A percentile compares a stretch with the other conserved stretches of the same genome.
phyloP scores from a whole-genome alignment of 2,329 filamentous ascomycete species.

The Annulohypoxylon truncatum region DNA sequence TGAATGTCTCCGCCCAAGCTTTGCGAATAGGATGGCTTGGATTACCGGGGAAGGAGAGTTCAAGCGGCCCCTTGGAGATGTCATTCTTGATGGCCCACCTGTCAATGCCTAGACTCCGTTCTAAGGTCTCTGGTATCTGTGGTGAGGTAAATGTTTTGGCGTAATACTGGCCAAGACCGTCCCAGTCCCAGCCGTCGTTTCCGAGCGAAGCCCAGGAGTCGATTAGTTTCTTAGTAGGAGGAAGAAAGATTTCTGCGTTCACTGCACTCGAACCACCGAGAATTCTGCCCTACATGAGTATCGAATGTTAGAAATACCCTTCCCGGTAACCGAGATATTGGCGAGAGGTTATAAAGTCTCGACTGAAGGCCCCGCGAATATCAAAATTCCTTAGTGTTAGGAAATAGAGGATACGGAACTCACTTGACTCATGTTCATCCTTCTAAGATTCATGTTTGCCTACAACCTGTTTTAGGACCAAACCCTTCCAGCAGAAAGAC shows the following conservation, averaged over 20 bases:
- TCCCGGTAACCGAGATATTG: background rate
- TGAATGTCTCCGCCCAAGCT: conserved; percentile 28
- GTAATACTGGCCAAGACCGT: conserved; percentile 25
- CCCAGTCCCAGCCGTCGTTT: conserved; percentile 40
- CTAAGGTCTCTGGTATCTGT: conserved; percentile 27
- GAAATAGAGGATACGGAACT: no score
- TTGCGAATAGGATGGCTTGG: conserved; percentile 15
- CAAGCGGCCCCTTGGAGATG: background rate
- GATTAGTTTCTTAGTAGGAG: conserved; percentile 26
- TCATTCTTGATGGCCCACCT: background rate
- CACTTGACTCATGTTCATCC: conserved; percentile 33
- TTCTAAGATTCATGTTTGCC: conserved; percentile 25
- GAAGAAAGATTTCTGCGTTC: conserved; percentile 38
- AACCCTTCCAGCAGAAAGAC: background rate
- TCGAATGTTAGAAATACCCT: background rate
- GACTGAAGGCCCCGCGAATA: no score
- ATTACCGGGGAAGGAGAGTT: conserved; percentile 14
- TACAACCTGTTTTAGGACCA: background rate
- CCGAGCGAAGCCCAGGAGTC: conserved; percentile 39
- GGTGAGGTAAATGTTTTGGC: conserved; percentile 33
- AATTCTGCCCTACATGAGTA: conserved; percentile 12
- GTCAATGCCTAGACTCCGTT: conserved; percentile 12
- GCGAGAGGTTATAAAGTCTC: background rate
- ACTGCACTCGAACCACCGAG: conserved; percentile 41
- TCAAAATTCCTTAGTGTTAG: no score